Percentiles rank a stretch among this genome's conserved stretches.
Evolutionary conservation across 371 early-diverging fungal species (phyloP).

Genomic region (Paraphysoderma sedebokerense): DNA sequence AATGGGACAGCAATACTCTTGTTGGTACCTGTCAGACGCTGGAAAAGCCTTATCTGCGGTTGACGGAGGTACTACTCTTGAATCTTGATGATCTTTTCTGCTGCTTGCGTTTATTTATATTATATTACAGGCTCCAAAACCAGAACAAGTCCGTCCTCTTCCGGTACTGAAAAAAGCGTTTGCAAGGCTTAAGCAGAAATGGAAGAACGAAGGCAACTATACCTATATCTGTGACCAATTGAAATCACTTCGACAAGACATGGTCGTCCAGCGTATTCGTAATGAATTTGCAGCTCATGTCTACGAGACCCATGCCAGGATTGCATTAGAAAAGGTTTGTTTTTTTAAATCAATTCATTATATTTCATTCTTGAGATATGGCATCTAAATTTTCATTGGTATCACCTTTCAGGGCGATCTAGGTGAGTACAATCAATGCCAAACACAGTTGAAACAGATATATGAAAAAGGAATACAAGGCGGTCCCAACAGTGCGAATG

Average conservation of each 20-base stretch:
- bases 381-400: background rate
- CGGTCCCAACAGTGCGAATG: slow-evolving; percentile 47
- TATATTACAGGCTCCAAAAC: slow-evolving; percentile 58
- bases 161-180: slow-evolving; percentile 51
- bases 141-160: slow-evolving; percentile 72
- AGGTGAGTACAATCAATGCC: slow-evolving; percentile 93
- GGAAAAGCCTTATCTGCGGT: slow-evolving; percentile 74
- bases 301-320: slow-evolving; percentile 83
- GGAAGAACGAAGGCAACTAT: slow-evolving; percentile 64
- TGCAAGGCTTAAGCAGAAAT: slow-evolving; percentile 50
- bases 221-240: slow-evolving; percentile 88
- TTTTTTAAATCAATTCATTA: slow-evolving; percentile 1
- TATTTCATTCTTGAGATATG: background rate
- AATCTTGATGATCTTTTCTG: slow-evolving; percentile 2
- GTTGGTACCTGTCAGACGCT: slow-evolving; percentile 67
- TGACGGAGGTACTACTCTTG: slow-evolving; percentile 48
- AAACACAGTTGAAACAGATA: slow-evolving; percentile 73
- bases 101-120: slow-evolving; percentile 1
- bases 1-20: no score
- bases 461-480: slow-evolving; percentile 50
- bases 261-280: slow-evolving; percentile 82
- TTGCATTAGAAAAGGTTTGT: slow-evolving; percentile 72
- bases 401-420: slow-evolving; percentile 50
- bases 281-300: slow-evolving; percentile 82
- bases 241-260: slow-evolving; percentile 86